Evolutionary conservation across 1,284 basidiomycete species (phyloP).

Genomic region (Chalciporus sp.): DNA sequence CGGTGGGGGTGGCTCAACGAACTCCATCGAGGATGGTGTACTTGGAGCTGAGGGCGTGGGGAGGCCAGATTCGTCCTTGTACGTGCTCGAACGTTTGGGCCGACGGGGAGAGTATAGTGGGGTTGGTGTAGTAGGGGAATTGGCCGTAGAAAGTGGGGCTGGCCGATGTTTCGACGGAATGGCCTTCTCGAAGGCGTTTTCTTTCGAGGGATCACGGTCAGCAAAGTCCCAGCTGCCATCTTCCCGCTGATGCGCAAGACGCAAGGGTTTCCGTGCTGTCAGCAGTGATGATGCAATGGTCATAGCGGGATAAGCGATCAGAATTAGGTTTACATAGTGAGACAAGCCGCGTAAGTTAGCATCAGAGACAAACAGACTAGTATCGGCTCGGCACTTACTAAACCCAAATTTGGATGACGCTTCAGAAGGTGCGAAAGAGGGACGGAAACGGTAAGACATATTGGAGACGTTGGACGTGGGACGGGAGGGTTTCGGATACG

Average conservation of each 20-base stretch:
- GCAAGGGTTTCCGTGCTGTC: slow-evolving; percentile 30
- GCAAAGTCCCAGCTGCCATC: slow-evolving; percentile 36
- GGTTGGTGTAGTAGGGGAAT: slow-evolving; percentile 3
- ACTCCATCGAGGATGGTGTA: slow-evolving; percentile 9
- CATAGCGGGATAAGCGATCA: neutral
- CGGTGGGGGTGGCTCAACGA: slow-evolving; percentile 30
- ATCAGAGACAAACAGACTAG: neutral
- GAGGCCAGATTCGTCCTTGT: slow-evolving; percentile 25
- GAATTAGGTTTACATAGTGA: neutral
- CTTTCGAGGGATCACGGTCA: slow-evolving; percentile 29
- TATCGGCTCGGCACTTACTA: slow-evolving; percentile 15
- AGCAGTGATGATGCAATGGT: neutral
- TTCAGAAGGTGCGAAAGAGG: slow-evolving; percentile 31
- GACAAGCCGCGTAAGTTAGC: neutral
- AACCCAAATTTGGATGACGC: slow-evolving; percentile 33
- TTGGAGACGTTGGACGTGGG: slow-evolving; percentile 12
- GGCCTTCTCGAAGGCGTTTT: neutral
- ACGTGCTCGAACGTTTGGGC: slow-evolving; percentile 16
- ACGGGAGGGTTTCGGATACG: slow-evolving; percentile 4
- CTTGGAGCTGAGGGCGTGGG: slow-evolving; percentile 20
- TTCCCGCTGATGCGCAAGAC: slow-evolving; percentile 19
- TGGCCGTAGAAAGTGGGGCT: slow-evolving; percentile 8
- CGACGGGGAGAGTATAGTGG: slow-evolving; percentile 7
- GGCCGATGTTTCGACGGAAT: slow-evolving; percentile 19
- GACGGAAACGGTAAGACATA: slow-evolving; percentile 20